Conservation (phyloP, 345 rosid genomes). For the Arabis alpina region DNA sequence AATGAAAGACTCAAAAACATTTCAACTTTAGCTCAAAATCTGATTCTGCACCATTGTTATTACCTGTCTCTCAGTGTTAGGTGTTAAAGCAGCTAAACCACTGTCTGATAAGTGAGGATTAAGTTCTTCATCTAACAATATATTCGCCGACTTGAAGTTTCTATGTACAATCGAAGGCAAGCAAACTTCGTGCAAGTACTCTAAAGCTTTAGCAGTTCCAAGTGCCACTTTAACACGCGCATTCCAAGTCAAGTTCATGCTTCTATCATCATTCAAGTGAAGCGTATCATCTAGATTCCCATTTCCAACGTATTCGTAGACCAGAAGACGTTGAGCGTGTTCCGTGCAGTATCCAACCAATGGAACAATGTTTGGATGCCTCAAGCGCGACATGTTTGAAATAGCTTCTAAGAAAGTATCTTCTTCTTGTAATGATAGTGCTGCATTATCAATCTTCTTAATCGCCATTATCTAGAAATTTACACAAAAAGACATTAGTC, state of each 20-base stretch:
- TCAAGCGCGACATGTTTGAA: constrained; percentile 87
- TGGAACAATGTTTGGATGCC: constrained; percentile 91
- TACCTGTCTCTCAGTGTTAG: constrained; percentile 96
- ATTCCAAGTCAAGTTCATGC: constrained; percentile 82
- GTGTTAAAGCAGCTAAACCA: constrained; percentile 93
- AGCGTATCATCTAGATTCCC: constrained; percentile 89
- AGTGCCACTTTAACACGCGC: constrained; percentile 98
- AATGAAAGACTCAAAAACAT: constrained; percentile 5
- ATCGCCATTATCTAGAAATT: constrained; percentile 70
- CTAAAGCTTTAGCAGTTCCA: constrained; percentile 96
- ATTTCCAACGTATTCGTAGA: constrained; percentile 74
- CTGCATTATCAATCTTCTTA: constrained; percentile 94
- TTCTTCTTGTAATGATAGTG: constrained; percentile 89
- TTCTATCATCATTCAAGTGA: constrained; percentile 75
- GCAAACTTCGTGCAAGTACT: constrained; percentile 99
- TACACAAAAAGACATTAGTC: constrained; percentile 29
- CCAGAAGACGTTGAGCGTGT: constrained; percentile 95
- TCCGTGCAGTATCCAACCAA: constrained; percentile 90
- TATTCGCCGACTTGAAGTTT: constrained; percentile 97
- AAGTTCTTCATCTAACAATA: constrained; percentile 92
- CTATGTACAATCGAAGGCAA: constrained; percentile 96
- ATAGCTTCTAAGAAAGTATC: constrained; percentile 91
- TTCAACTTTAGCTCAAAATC: constrained; percentile 1
- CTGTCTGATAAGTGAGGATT: constrained; percentile 94
- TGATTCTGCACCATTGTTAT: constrained; percentile 8